Conservation (phyloP, 2,329 filamentous ascomycete species). For the Thelonectria blattea region DNA sequence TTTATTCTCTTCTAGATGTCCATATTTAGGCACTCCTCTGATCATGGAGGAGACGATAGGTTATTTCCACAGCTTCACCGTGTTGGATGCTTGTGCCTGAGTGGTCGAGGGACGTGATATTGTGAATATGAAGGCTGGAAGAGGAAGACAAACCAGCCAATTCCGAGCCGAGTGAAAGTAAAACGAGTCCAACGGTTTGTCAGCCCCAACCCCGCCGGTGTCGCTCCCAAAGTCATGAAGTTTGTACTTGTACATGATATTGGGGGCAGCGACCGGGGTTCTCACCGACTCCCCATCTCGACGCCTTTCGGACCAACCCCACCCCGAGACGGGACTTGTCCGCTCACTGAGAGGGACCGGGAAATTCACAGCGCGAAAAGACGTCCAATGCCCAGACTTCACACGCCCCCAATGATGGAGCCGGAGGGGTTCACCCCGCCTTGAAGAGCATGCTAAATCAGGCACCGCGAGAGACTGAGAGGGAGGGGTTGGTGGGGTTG, state of each 20-base stretch:
- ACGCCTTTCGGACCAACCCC: conserved; percentile 34
- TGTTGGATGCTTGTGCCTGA: background rate
- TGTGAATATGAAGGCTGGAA: background rate
- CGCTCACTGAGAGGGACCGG: background rate
- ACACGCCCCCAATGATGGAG: conserved; percentile 1
- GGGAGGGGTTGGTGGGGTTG: conserved; percentile 28
- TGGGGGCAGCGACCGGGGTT: conserved; percentile 31
- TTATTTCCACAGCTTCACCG: background rate
- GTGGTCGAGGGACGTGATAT: background rate
- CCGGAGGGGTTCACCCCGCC: conserved; percentile 8
- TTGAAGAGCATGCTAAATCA: conserved; percentile 8
- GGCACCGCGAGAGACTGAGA: conserved; percentile 11
- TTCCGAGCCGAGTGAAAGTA: background rate
- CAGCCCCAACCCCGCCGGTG: background rate
- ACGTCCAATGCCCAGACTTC: background rate
- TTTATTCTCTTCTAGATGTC: background rate
- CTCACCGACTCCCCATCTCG: conserved; percentile 25
- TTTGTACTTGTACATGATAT: conserved; percentile 10
- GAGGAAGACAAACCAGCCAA: background rate
- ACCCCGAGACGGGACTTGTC: conserved; percentile 26
- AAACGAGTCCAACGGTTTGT: background rate
- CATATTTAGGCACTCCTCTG: background rate
- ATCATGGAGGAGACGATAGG: background rate
- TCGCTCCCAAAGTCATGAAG: background rate
- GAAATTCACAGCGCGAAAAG: background rate